Evolutionary conservation across 2,329 filamentous ascomycete genomes (phyloP), one percentile per base, ranked within the genome.

Genomic region (Clarireedia monteithiana): DNA sequence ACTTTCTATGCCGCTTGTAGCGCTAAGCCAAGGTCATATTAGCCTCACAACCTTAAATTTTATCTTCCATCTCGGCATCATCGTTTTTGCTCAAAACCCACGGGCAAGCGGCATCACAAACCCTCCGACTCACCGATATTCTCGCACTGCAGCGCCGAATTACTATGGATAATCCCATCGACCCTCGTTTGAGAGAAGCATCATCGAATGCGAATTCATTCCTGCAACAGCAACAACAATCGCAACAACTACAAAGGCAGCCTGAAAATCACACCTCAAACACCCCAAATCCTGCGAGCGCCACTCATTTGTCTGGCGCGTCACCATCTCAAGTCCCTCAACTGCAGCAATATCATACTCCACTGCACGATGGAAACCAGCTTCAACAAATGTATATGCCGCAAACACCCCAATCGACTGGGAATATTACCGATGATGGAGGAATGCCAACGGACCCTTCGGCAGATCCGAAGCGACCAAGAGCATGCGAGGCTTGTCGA

Each of bases 401-500:
- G 42, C 62, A 66, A 17, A 66, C 63, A 38, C 65, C 65, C 24
- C 64, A 64, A 39, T 63, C 62, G 2, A 58, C 49, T 26, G 60
- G 57, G 15, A 50, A 62, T 24, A 26, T 45, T 2, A 55, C 55
- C 14, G 59, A 60, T 24, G 62, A 67, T 49, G 60, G 59, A 10
- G 59, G 48, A 26, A 53, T 50, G 3, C 53, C 59, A n/a, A 62
- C 61, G 24, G 63, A 54, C 24, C 59, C 58, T 39, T 39, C 57
- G 44, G 60, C 60, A 26, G 67, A 69, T 58, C 62, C 63, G 12
- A 70, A 70, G 58, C 63, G 68, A 56, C 61, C 72, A 44, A 63
- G 72, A 58, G 72, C 73, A 5, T 75, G 73, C 60, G 72, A 73
- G 49, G 68, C 69, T 48, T 75, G 73, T 64, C 68, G 73, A 50